phyloP scores from a whole-genome alignment of 257 asterid species.

The Leonotis leonurus region DNA sequence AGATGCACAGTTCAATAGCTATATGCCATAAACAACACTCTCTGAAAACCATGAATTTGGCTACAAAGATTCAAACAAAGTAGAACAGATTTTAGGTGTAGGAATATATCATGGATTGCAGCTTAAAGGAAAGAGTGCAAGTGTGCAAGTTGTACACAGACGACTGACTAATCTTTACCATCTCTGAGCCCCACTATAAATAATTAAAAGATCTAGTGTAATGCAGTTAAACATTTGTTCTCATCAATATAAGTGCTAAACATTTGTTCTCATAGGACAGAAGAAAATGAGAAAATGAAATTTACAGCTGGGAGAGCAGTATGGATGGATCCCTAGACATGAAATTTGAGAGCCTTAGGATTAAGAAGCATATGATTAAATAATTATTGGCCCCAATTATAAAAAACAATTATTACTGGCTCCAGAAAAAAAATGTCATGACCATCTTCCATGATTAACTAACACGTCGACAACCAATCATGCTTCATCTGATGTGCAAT shows the following conservation, averaged over 20 bases:
- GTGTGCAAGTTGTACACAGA: too few species aligned
- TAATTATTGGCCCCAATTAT: slow-evolving; percentile 16
- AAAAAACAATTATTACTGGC: too few species aligned
- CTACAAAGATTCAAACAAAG: background rate
- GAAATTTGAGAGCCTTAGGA: background rate
- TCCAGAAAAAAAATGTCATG: slow-evolving; percentile 11
- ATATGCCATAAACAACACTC: background rate
- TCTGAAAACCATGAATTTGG: background rate
- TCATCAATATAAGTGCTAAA: background rate
- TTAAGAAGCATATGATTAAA: slow-evolving; percentile 6
- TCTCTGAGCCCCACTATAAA: slow-evolving; percentile 8
- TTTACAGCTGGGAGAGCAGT: background rate
- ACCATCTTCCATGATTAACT: slow-evolving; percentile 3
- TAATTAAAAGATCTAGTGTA: background rate
- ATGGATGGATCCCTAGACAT: background rate
- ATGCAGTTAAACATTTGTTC: background rate
- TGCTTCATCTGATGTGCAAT: slow-evolving; percentile 14
- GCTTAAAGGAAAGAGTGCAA: background rate
- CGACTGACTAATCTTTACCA: slow-evolving; percentile 4
- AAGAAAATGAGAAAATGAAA: background rate
- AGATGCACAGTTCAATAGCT: background rate
- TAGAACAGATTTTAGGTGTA: background rate
- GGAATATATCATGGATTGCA: background rate
- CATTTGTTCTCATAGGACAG: background rate
- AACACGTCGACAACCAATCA: slow-evolving; percentile 17